Evolutionary conservation across 192 early-diverging fungal genomes (phyloP), one percentile per base, ranked within the genome.

Genomic region (Podila clonocystis): DNA sequence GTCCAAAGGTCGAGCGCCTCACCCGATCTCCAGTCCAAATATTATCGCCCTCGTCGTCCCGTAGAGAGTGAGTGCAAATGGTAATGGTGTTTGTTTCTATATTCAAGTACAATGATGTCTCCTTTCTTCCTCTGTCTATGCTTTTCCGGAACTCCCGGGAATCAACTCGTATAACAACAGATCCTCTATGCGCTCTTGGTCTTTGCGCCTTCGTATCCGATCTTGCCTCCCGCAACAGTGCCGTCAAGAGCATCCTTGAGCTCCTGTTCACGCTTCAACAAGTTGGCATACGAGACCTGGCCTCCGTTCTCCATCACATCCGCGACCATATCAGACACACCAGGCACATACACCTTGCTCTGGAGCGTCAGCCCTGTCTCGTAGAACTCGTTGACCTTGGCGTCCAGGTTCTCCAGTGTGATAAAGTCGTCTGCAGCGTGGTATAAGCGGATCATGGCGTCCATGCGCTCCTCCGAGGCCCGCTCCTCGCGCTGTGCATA

Each of bases 331-430:
- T 80, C 77, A 22, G 50, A 50, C 9, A 80, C 70, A 0, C 52
- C 52, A 7, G 66, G 62, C 12, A 61, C 41, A 48, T 69, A 80
- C 19, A 68, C 77, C 66, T 68, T 72, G 66, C 67, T 73, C 52
- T 80, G 71, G 50, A 73, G 48, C n/a, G 64, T 65, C 70, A 79
- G 19, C 59, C 77, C 70, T 2, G 77, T 68, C 70, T 80, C 77
- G 34, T 73, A 80, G 62, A 80, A 80, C 58, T 80, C 77, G 30
- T 80, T 68, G 45, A 80, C 57, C 52, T 80, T 80, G 70, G 66
- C 77, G 33, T 80, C 77, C 70, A 80, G 59, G 62, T 80, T 80
- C 61, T 80, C 77, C 62, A 80, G 58, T 57, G 77, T 80, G 52
- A 80, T 70, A 80, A 80, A 80, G 49, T 65, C 60, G 7, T 80